Base-by-base conservation (phyloP, 1,284 basidiomycete species). In the Ganoderma sinense region DNA sequence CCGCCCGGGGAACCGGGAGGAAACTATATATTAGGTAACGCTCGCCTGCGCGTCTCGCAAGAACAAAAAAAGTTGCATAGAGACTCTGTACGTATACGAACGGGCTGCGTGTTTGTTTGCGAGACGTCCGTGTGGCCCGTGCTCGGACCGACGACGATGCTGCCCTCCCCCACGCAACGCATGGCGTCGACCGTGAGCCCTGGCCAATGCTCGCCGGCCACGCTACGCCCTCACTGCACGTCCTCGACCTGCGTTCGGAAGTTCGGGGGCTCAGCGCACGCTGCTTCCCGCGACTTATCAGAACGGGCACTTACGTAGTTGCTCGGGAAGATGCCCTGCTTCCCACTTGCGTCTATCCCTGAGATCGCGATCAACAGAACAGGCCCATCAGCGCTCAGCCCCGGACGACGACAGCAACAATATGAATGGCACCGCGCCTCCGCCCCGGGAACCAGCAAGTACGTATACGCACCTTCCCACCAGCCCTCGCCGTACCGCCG, bases 291-390 rank as follows among this genome's bases (percentile, higher is more conserved):
- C 29, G 56, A 23, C 62, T 10, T 45, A 31, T 41, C 41, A 72
- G 62, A 64, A 69, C 70, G 40, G 41, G 56, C 62, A 86, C 91
- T 80, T 80, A 94, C 93, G 84, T 94, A 94, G 81, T 93, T 94
- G 80, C 91, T 93, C 45, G 93, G 93, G 82, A 94, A 94, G 75
- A 94, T 93, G 14, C 92, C 92, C 80, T 88, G 93, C 78, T 80
- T 85, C 65, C 92, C 91, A 65, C 80, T 79, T 62, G 83, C 79
- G 75, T 89, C 86, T 71, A 89, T 83, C 65, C 92, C 92, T 94
- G 78, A 66, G 73, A 75, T 75, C 65, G 51, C 39, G 62, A 69
- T 69, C 67, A 69, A 63, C 61, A 62, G 36, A 36, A 36, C 36
- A 64, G 60, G 40, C 60, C n/a, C 23, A 48, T 16, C 65, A 62